Conservation (phyloP, 2,329 filamentous ascomycete genomes). For the Diplodia scrobiculata region DNA sequence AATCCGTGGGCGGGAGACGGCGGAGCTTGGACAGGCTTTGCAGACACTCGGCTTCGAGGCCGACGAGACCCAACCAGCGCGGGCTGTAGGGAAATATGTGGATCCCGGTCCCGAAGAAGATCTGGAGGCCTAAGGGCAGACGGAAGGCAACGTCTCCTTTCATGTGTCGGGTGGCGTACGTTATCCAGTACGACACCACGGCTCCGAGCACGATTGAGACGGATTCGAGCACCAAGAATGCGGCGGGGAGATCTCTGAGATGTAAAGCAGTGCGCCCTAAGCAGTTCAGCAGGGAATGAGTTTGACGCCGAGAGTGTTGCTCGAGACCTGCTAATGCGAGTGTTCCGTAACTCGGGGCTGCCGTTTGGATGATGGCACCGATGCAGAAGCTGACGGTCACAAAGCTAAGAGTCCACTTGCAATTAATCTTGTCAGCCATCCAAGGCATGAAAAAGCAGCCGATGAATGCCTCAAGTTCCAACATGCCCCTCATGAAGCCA, state of each 20-base stretch:
- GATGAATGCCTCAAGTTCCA: constrained; percentile 48
- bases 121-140: constrained; percentile 53
- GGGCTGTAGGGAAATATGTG: constrained; percentile 42
- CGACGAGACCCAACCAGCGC: constrained; percentile 40
- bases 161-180: constrained; percentile 49
- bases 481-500: constrained; percentile 50
- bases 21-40: constrained; percentile 37
- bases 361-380: constrained; percentile 49
- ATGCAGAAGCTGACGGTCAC: constrained; percentile 51
- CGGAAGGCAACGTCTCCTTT: constrained; percentile 51
- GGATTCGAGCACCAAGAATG: constrained; percentile 55
- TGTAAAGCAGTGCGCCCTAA: constrained; percentile 62
- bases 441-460: constrained; percentile 43
- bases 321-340: constrained; percentile 40
- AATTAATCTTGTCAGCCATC: constrained; percentile 48
- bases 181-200: constrained; percentile 48
- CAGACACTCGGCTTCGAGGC: constrained; percentile 39
- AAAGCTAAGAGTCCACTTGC: constrained; percentile 49
- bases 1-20: constrained; percentile 31
- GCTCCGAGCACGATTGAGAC: constrained; percentile 48
- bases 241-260: constrained; percentile 69
- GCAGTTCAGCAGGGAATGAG: constrained; percentile 39
- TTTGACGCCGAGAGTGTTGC: not conserved
- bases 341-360: constrained; percentile 37
- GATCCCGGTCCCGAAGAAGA: constrained; percentile 39